phyloP scores from a whole-genome alignment of 345 rosid genomes.

The Eucalyptus marginata region DNA sequence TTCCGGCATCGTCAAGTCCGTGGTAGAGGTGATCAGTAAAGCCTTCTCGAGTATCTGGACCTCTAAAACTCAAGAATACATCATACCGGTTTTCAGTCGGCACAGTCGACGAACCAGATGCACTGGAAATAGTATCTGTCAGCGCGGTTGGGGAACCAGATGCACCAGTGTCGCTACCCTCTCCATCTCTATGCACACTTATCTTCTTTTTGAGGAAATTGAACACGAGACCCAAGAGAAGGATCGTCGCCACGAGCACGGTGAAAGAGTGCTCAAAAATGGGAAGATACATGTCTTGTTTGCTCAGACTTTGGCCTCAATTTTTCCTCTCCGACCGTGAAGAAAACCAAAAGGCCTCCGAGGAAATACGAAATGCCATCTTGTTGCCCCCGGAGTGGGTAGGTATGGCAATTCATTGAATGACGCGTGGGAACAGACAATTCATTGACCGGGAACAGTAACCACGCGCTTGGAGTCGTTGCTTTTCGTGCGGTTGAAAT shows the following conservation, averaged over 20 bases:
- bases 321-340: neutral
- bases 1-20: neutral
- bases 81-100: neutral
- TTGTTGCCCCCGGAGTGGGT: accelerated
- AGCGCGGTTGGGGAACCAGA: neutral
- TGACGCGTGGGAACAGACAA: neutral
- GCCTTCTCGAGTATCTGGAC: neutral
- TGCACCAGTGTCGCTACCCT: neutral
- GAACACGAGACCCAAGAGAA: neutral
- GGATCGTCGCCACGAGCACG: neutral
- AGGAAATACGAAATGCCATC: neutral
- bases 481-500: neutral
- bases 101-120: neutral
- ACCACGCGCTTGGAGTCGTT: neutral
- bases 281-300: neutral
- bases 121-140: neutral
- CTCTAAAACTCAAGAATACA: neutral
- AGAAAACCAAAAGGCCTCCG: neutral
- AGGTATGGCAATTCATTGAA: neutral
- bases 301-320: neutral
- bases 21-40: neutral
- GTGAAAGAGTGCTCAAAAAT: neutral
- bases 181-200: neutral
- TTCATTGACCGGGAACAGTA: neutral
- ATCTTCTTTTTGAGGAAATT: neutral